A percentile compares a stretch with the other conserved stretches of the same genome.
phyloP scores from a whole-genome alignment of 2,329 filamentous ascomycete genomes.

The Myrmaecium sp. region DNA sequence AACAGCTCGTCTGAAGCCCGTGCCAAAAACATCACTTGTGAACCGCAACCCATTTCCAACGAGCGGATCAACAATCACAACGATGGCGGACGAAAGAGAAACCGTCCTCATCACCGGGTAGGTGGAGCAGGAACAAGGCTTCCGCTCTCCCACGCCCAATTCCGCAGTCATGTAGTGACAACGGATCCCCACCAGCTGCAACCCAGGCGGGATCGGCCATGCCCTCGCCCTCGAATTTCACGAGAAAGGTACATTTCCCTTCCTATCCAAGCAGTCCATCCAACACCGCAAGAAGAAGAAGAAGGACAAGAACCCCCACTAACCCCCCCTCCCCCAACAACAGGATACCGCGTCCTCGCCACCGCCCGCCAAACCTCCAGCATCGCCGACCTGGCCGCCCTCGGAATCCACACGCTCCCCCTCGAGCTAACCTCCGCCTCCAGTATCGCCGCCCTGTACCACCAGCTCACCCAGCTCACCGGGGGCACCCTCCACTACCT shows the following conservation, averaged over 20 bases:
- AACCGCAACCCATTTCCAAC: background rate
- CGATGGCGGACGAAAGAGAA: conserved; percentile 5
- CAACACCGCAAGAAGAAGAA: background rate
- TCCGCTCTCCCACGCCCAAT: background rate
- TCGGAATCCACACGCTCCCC: conserved; percentile 36
- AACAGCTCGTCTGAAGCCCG: background rate
- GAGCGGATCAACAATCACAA: background rate
- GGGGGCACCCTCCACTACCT: conserved; percentile 36
- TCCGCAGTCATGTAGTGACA: background rate
- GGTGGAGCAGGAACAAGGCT: conserved; percentile 1
- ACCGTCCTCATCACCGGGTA: conserved; percentile 23
- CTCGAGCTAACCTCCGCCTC: conserved; percentile 35
- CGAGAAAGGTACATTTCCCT: conserved; percentile 16
- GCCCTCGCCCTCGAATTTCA: conserved; percentile 41
- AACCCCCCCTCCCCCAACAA: conserved; percentile 3
- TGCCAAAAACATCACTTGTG: background rate
- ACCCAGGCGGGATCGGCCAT: conserved; percentile 38
- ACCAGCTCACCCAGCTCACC: conserved; percentile 29
- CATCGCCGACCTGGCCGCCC: conserved; percentile 30
- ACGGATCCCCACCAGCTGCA: conserved; percentile 20
- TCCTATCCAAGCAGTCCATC: background rate
- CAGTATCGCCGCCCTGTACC: conserved; percentile 31
- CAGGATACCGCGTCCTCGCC: conserved; percentile 39
- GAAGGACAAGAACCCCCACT: background rate
- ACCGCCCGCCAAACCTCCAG: conserved; percentile 35